Base-by-base conservation (phyloP, 176 grass and related monocot species). In the Oryza longistaminata region DNA sequence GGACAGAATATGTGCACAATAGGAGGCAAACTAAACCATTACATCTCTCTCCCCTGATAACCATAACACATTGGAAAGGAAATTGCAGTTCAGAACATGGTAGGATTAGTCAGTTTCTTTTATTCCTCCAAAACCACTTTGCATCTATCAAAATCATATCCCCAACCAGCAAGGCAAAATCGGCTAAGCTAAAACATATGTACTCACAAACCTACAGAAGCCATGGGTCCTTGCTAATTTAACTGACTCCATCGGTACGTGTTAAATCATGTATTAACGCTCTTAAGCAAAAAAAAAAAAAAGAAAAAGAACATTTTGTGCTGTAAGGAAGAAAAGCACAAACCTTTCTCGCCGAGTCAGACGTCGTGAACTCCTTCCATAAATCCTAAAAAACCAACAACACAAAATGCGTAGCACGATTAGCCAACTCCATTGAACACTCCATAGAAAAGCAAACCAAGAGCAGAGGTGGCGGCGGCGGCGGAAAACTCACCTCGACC, bases 331-430 rank as follows among this genome's bases (percentile, higher is more conserved):
- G 25, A 45, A 48, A 84, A 16, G 7, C 82, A 86, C 77, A 24
- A 10, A 95, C 95, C 95, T 85, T 90, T 81, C 91, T 95, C 1
- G 91, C 93, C 21, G 82, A 80, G 26, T 93, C 93, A 10, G 95
- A 86, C 3, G 89, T 87, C 15, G 82, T 55, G 79, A 98, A 98
- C 29, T 90, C 82, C 85, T 98, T 91, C 89, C 93, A 93, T 45
- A 98, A 68, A 95, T 95, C 93, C 95, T 97, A 78, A 53, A 87
- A 90, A 17, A 29, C 26, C 26, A 25, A 35, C 48, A 33, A 24
- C 46, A 70, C 12, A 75, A 8, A 16, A 4, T 2, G 17, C 10
- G 37, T 19, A 80, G 12, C 70, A 35, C 37, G 11, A 11, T 70
- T 9, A 69, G n/a, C n/a, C n/a, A n/a, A n/a, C n/a, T 27, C 29